A percentile compares a stretch with the other conserved stretches of the same genome.
These are phyloP conservation scores for Phytophthora lateralis DNA, from an alignment of 352 stramenopile species.

Conservation along the genomic window DNA sequence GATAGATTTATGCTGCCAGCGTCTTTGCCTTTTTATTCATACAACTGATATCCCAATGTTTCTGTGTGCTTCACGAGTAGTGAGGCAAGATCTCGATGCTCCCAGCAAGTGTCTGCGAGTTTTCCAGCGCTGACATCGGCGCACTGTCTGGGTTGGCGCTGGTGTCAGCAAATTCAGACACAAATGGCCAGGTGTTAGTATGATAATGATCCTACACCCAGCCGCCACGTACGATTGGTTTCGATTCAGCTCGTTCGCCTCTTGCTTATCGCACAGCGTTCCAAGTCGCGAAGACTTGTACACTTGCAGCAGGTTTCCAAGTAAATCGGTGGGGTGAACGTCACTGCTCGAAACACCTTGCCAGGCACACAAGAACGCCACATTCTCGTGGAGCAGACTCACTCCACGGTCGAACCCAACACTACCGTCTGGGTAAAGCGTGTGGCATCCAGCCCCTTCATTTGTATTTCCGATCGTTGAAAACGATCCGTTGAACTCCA, in stretches of 20 bases:
- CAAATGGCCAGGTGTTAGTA: slow-evolving; percentile 2
- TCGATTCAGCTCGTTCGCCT: slow-evolving; percentile 8
- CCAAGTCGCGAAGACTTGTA: slow-evolving; percentile 50
- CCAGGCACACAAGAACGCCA: slow-evolving; percentile 56
- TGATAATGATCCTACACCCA: not conserved
- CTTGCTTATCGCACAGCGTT: slow-evolving; percentile 45
- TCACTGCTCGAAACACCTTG: slow-evolving; percentile 48
- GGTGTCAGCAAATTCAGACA: not conserved
- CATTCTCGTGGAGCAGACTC: slow-evolving; percentile 80
- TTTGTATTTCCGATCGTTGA: slow-evolving; percentile 84
- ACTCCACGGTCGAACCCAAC: slow-evolving; percentile 77
- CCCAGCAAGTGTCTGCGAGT: slow-evolving; percentile 49
- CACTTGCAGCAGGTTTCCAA: slow-evolving; percentile 72
- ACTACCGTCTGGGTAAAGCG: slow-evolving; percentile 82
- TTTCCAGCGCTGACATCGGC: slow-evolving; percentile 40
- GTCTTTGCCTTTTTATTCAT: slow-evolving; percentile 38
- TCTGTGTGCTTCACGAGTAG: slow-evolving; percentile 47
- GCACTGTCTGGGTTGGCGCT: slow-evolving; percentile 11
- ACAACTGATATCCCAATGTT: slow-evolving; percentile 20
- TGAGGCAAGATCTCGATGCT: slow-evolving; percentile 72
- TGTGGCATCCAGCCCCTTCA: slow-evolving; percentile 81
- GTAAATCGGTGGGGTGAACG: slow-evolving; percentile 58
- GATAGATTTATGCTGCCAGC: slow-evolving; percentile 38
- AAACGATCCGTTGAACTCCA: slow-evolving; percentile 88
- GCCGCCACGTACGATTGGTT: slow-evolving; percentile 27